Base-by-base conservation (phyloP, 2,329 filamentous ascomycete genomes). In the Penicillium sclerotiorum region DNA sequence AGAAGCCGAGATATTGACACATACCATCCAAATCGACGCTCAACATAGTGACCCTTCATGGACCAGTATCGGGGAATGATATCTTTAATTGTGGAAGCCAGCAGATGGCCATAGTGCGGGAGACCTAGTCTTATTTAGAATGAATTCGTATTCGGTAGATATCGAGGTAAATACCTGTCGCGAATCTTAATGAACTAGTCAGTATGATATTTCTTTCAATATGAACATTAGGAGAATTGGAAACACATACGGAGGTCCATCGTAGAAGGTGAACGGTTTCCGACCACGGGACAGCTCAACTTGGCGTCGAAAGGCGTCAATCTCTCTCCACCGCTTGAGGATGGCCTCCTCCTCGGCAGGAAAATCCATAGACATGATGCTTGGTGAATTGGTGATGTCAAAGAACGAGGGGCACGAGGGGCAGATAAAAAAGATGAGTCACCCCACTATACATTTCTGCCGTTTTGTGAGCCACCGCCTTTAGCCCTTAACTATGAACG, bases 51-150 rank as follows among this genome's bases (percentile, higher is more conserved):
- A 13, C 93, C 93, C 70, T 95, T 95, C 92, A 96, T 96, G 44
- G 91, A 91, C 90, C 92, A 96, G 73, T 96, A 97, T 61, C 93
- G 81, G 8, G 93, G 91, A 59, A 97, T 95, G 53, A 96, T 94
- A 71, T 96, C 93, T 74, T 97, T 96, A 77, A 96, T 96, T 42
- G 92, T 96, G 17, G 90, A 95, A 30, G 93, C 89, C 59, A 95
- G 80, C 45, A 95, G 76, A 73, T 95, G 90, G 49, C 86, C 83
- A 63, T 88, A 86, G 69, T 88, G 85, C 35, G 83, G 83, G 52
- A 83, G 77, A 30, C 82, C 43, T 36, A 11, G 11, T 15, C 12
- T 18, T 18, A 13, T 28, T 28, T 28, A 28, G 25, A 8, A 28
- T 28, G 6, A 28, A 28, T 28, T 8, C 9, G 25, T 28, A 28